These are phyloP conservation scores for Yamagishiella unicocca DNA, from an alignment of 139 green algal species.

Conservation along the genomic window DNA sequence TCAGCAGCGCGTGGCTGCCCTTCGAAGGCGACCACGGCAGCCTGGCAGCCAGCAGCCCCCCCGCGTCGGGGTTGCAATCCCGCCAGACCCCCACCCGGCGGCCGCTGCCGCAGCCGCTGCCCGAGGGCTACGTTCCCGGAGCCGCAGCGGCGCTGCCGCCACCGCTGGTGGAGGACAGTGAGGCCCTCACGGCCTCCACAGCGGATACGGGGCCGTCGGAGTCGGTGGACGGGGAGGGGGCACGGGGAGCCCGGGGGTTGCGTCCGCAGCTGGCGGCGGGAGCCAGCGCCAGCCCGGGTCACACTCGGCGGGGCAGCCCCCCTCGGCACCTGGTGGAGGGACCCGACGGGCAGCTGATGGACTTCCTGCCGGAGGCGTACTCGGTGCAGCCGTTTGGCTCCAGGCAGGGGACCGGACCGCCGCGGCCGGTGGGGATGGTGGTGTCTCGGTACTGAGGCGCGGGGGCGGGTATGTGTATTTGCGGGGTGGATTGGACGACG, in stretches of 20 bases:
- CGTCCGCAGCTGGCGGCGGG: neutral
- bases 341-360: neutral
- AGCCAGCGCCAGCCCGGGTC: too few species aligned
- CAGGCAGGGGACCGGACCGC: constrained; percentile 1
- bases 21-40: constrained; percentile 26
- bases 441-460: constrained; percentile 16
- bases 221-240: neutral
- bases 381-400: constrained; percentile 7
- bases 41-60: constrained; percentile 3
- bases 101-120: constrained; percentile 27
- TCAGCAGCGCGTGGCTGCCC: neutral
- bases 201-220: neutral
- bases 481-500: too few species aligned
- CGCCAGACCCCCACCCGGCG: neutral
- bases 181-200: neutral
- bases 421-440: constrained; percentile 42
- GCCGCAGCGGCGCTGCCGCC: neutral
- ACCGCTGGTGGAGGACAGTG: neutral
- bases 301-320: neutral
- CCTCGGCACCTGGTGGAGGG: neutral
- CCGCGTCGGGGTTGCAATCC: neutral
- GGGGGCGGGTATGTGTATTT: too few species aligned
- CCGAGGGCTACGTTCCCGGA: constrained; percentile 28
- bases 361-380: constrained; percentile 31
- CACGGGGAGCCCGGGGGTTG: neutral